These are phyloP conservation scores for Trypanosoma vivax DNA, from an alignment of 208 protist genomes.

Conservation along the genomic window DNA sequence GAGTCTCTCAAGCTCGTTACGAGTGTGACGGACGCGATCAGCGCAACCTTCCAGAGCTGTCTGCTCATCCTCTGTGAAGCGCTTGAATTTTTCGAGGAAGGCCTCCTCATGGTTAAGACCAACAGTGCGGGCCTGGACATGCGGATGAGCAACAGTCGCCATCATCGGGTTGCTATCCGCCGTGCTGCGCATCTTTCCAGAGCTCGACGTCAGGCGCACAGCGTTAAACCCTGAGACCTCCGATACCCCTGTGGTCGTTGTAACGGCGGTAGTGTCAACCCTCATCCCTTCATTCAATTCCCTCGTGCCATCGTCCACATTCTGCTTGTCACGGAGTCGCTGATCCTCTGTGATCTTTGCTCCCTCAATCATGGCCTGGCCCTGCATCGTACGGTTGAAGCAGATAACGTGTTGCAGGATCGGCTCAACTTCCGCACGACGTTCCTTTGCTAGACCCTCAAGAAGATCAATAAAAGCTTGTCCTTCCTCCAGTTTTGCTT, in stretches of 20 bases:
- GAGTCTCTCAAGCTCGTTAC: constrained; percentile 31
- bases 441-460: constrained; percentile 46
- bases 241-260: background rate
- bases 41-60: constrained; percentile 38
- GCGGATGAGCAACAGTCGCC: constrained; percentile 52
- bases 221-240: background rate
- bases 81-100: constrained; percentile 46
- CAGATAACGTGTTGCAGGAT: constrained; percentile 51
- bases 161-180: background rate
- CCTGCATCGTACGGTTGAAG: constrained; percentile 28
- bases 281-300: background rate
- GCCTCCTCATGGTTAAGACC: constrained; percentile 56
- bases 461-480: constrained; percentile 59
- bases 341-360: background rate
- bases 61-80: constrained; percentile 44
- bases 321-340: constrained; percentile 2
- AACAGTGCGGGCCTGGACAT: constrained; percentile 48
- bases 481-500: constrained; percentile 56
- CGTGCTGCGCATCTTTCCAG: background rate
- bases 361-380: constrained; percentile 1
- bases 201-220: background rate
- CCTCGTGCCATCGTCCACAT: background rate
- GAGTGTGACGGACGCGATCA: constrained; percentile 30
- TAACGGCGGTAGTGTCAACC: background rate
- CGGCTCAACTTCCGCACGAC: constrained; percentile 61